Base-by-base conservation (phyloP, 169 alveolate genomes). In the Eimeria sp. region DNA sequence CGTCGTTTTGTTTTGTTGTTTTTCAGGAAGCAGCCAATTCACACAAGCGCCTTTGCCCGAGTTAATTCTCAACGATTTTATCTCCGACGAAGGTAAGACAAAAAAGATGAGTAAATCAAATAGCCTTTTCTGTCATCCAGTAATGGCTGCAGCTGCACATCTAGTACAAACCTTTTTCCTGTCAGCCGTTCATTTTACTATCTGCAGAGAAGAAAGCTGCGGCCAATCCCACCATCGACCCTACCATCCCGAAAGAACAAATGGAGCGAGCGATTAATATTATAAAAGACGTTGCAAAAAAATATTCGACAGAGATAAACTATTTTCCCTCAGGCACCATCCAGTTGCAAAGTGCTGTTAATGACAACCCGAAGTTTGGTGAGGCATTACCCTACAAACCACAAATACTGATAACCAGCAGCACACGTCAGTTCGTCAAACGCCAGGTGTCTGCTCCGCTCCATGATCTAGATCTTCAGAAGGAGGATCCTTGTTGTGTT, bases 41-140 rank as follows among this genome's bases (percentile, higher is more conserved):
- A 43, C 58, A 20, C 86, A 75, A 61, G 61, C 86, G 57, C 86
- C 86, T 45, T 7, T 75, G 86, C 86, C 86, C 27, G 86, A 40
- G 2, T 43, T 75, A 0, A 18, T 13, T 18, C 34, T 40, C 1
- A 10, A 34, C 34, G 61, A 75, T 13, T 40, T 43, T 34, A 40
- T 75, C 30, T 75, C 86, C 61, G 34, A 43, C 0, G 54, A 43
- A 75, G 86, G 86, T 75, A 75, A 16, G 78, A 40, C 5, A 40
- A 40, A 27, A 75, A 75, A 43, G 4, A 4, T 40, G 86, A 43
- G 20, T 2, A 22, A 5, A 40, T 73, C 49, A 40, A 43, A 5
- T 45, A 5, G 49, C 49, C 13, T 2, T 6, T 30, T 13, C 78
- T 10, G 49, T 2, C 45, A 70, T 6, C 0, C 10, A 0, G 16